Evolutionary conservation across 257 asterid species (phyloP), one percentile per base, ranked within the genome.

Genomic region (Mitragyna speciosa): DNA sequence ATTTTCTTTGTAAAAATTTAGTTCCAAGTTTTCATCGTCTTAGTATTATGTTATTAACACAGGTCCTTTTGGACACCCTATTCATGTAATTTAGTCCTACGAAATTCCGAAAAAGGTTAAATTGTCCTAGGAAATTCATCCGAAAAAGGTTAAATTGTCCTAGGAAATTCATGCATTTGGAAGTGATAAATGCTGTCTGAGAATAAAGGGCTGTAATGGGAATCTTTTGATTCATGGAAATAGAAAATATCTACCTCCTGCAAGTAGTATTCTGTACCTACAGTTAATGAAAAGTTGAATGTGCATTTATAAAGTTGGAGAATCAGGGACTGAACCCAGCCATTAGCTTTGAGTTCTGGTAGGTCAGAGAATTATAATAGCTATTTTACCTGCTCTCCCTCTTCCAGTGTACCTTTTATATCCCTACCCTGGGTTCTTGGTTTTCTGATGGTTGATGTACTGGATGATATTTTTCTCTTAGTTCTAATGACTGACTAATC

Each of bases 1-100:
- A 73, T 75, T 80, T 78, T 36, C 47, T 81, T 61, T 86, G 52
- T 56, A 48, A 28, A 76, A n/a, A 68, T 59, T 48, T 67, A 31
- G n/a, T 36, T 36, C 70, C 66, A 15, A 12, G 70, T 70, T 65
- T 36, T 24, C 48, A 81, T 45, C 65, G 6, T 67, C 10, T 58
- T 70, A 26, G 75, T 47, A 26, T 49, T 33, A 20, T 30, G 22
- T 12, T 19, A 52, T 49, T 49, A 22, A 15, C n/a, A 7, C 7
- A 24, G 36, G 49, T 66, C 17, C 26, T n/a, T 70, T 15, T 22
- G 74, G 33, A 45, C 5, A 70, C 61, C 4, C n/a, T 54, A 20
- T 5, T 54, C n/a, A 5, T 54, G 4, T 24, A 54, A 54, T 17
- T 7, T 20, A 22, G 20, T 7, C 64, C 28, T 6, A 14, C 2